Percentiles rank a stretch among this genome's conserved stretches.
phyloP scores from a whole-genome alignment of 176 grass and related monocot genomes.

The Musa acuminata region DNA sequence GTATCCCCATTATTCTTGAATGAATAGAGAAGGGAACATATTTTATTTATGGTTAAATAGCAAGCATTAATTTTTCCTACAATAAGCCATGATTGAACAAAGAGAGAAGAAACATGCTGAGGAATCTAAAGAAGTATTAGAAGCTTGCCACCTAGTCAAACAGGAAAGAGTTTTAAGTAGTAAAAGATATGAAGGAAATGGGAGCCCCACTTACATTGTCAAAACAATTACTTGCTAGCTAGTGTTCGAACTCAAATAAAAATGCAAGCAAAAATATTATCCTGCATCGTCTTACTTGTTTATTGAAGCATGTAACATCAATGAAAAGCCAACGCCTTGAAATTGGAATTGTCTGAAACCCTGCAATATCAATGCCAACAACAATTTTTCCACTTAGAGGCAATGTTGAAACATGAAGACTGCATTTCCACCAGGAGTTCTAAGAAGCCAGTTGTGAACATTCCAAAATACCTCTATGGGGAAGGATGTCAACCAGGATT shows the following conservation, averaged over 20 bases:
- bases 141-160: background rate
- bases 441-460: slow-evolving; percentile 64
- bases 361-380: slow-evolving; percentile 41
- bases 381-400: slow-evolving; percentile 47
- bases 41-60: background rate
- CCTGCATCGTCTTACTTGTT: slow-evolving; percentile 42
- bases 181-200: background rate
- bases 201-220: background rate
- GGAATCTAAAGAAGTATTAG: background rate
- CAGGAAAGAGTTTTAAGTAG: background rate
- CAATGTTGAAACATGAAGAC: slow-evolving; percentile 68
- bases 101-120: background rate
- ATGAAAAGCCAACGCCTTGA: slow-evolving; percentile 46
- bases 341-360: slow-evolving; percentile 41
- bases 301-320: slow-evolving; percentile 63
- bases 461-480: slow-evolving; percentile 64
- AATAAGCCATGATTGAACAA: background rate
- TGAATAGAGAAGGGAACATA: background rate
- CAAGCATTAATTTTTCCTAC: background rate
- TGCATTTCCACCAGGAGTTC: slow-evolving; percentile 30
- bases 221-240: slow-evolving; percentile 28
- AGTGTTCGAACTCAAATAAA: slow-evolving; percentile 44
- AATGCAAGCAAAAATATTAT: slow-evolving; percentile 29
- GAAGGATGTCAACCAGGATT: slow-evolving; percentile 61
- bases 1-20: too few species aligned